Conservation (phyloP, 306 rosid species). For the Argentina anserina region DNA sequence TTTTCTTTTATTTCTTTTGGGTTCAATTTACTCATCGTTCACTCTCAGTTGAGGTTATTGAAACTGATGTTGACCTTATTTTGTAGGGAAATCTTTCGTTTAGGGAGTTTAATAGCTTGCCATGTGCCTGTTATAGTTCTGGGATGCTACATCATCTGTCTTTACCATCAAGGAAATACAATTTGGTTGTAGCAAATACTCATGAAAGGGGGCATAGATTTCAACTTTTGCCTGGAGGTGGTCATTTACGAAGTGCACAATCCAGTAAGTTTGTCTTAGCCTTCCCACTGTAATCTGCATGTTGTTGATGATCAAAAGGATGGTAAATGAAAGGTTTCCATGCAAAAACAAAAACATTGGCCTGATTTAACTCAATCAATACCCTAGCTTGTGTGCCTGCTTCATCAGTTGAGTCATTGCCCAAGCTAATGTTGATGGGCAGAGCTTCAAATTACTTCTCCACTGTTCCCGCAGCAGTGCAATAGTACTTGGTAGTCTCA, state of each 20-base stretch:
- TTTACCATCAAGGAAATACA: constrained; percentile 24
- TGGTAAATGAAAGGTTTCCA: too few species aligned
- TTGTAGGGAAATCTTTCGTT: constrained; percentile 43
- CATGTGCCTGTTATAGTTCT: constrained; percentile 32
- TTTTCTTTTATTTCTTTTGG: background rate
- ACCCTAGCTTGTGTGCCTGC: too few species aligned
- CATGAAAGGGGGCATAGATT: constrained; percentile 24
- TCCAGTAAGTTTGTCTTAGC: constrained; percentile 42
- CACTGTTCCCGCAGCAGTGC: too few species aligned
- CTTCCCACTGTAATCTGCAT: constrained; percentile 1
- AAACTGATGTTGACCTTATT: background rate
- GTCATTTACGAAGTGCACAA: constrained; percentile 31
- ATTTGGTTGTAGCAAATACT: constrained; percentile 25
- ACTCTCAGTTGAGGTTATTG: background rate
- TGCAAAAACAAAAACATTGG: too few species aligned
- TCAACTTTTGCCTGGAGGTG: constrained; percentile 26
- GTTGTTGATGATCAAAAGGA: too few species aligned
- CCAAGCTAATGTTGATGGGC: too few species aligned
- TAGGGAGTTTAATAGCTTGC: constrained; percentile 36
- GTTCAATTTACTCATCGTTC: background rate
- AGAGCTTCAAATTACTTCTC: too few species aligned
- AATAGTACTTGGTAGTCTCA: too few species aligned
- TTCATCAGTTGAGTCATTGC: too few species aligned
- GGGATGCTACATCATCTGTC: constrained; percentile 28
- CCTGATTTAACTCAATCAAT: too few species aligned